A percentile compares a stretch with the other conserved stretches of the same genome.
These are phyloP conservation scores for Lactarius tabidus DNA, from an alignment of 768 basidiomycete species.

Conservation along the genomic window DNA sequence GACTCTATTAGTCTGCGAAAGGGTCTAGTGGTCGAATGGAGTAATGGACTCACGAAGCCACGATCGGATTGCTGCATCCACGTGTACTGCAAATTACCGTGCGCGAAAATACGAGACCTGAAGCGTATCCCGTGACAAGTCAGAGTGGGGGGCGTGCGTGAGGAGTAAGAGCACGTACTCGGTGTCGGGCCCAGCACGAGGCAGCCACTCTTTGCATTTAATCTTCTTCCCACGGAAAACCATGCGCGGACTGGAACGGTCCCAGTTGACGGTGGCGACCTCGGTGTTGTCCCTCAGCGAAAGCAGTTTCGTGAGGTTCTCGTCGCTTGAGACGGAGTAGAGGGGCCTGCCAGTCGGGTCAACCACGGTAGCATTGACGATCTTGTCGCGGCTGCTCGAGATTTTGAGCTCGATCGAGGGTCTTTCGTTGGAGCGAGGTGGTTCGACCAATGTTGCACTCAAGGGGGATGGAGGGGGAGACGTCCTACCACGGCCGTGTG, in stretches of 20 bases:
- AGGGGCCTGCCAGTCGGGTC: slow-evolving; percentile 1
- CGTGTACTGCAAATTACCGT: slow-evolving; percentile 12
- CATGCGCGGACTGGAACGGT: slow-evolving; percentile 16
- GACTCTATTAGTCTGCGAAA: neutral
- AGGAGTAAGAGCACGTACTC: neutral
- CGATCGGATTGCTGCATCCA: slow-evolving; percentile 3
- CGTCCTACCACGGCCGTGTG: neutral
- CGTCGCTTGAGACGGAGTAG: slow-evolving; percentile 10
- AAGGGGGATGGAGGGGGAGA: neutral
- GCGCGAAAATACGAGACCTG: slow-evolving; percentile 13
- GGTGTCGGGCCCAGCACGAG: slow-evolving; percentile 16
- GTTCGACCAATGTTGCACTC: slow-evolving; percentile 11
- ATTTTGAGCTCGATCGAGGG: slow-evolving; percentile 16
- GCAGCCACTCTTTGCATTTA: slow-evolving; percentile 19
- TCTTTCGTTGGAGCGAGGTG: neutral
- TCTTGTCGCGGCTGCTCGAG: neutral
- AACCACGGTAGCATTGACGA: slow-evolving; percentile 5
- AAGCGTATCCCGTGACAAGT: neutral
- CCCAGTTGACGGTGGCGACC: slow-evolving; percentile 18
- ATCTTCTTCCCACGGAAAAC: slow-evolving; percentile 14
- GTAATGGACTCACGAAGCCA: slow-evolving; percentile 10
- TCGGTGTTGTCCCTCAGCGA: neutral
- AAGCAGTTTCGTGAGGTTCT: slow-evolving; percentile 8
- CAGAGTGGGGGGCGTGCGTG: neutral
- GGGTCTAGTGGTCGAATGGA: neutral